Evolutionary conservation across 305 asterid species (phyloP), one percentile per base, ranked within the genome.

Genomic region (Stenogyne calaminthoides): DNA sequence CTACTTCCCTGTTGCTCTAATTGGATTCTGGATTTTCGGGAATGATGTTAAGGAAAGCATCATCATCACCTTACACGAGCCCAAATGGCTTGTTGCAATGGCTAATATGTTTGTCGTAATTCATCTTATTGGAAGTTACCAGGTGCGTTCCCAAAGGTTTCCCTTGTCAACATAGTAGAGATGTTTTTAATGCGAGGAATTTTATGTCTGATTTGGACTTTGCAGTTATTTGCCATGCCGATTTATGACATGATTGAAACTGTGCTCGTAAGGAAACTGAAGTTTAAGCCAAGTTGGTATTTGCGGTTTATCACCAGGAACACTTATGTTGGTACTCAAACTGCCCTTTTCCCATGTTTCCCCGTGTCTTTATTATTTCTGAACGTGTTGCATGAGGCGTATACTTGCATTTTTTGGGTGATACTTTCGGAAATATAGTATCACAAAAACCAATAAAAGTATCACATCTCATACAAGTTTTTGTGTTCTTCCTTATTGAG

Each of bases 191-290:
- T 55, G 34, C 6, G 7, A 55, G 6, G 32, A 55, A 40, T 10
- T 22, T 1, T 67, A 10, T 52, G 8, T 19, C 20, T 25, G 9
- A 9, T 14, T 34, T n/a, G 18, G 39, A 25, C 27, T 44, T n/a
- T 79, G 72, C 67, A 88, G 94, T 29, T 88, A 1, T 84, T 81
- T 32, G 94, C 94, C 18, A 82, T 88, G 86, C 90, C 95, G 0
- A 87, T 88, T 5, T 88, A 77, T 64, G 95, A 88, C 76, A 84
- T 88, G 91, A 59, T 81, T 5, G 91, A 88, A 75, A 71, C 85
- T 5, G 56, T 83, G 56, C 82, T 88, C 2, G 88, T 88, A 29
- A 86, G 82, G 80, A 80, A 80, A 60, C 61, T 83, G 47, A 56
- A 47, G 18, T 88, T 83, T 80, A 71, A 1, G 42, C 88, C 87